Percentiles rank a stretch among this genome's conserved stretches.
Conservation (phyloP, 495 filamentous ascomycete genomes). For the Neurospora sp. region DNA sequence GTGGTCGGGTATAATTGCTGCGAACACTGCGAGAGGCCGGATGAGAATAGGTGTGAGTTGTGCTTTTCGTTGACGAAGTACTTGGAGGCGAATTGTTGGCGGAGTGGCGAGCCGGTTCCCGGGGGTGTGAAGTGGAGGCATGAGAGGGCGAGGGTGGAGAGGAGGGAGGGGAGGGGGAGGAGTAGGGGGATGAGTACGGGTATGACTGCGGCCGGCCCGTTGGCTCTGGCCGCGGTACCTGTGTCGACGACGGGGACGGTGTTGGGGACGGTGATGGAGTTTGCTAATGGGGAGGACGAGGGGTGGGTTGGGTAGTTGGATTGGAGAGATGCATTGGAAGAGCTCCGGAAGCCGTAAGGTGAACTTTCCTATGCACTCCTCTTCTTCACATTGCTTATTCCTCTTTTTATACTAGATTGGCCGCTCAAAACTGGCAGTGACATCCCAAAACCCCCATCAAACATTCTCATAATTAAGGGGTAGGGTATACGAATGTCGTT, state of each 20-base stretch:
- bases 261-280: background rate
- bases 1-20: background rate
- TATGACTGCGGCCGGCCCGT: background rate
- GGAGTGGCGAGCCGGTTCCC: background rate
- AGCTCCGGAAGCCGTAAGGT: background rate
- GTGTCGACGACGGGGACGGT: background rate
- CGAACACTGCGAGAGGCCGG: background rate
- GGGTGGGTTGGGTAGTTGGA: background rate
- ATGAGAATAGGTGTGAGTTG: background rate
- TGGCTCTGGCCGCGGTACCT: background rate
- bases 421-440: background rate
- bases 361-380: background rate
- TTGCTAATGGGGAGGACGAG: background rate
- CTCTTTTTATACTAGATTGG: background rate
- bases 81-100: background rate
- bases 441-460: background rate
- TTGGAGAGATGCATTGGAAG: background rate
- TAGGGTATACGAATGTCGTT: background rate
- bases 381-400: fast-evolving
- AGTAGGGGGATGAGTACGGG: background rate
- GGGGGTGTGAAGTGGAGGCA: background rate
- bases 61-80: background rate
- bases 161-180: background rate
- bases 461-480: background rate
- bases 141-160: background rate